Evolutionary conservation across 2,329 filamentous ascomycete genomes (phyloP).

Genomic region (Colletotrichum shisoi): DNA sequence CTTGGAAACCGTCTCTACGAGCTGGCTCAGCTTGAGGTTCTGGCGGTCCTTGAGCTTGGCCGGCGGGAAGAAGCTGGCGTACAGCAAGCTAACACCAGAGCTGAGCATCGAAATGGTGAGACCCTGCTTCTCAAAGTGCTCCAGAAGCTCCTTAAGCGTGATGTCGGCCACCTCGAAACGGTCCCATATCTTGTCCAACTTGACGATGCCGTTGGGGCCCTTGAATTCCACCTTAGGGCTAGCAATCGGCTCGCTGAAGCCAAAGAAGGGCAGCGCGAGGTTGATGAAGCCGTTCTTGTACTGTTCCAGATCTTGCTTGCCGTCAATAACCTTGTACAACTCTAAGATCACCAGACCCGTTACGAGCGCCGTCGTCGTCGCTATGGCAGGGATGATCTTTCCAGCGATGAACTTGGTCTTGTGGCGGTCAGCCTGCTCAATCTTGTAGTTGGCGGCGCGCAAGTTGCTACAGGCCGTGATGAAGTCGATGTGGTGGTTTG

Average conservation of each 20-base stretch:
- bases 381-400: constrained; percentile 99
- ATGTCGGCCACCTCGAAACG: constrained; percentile 91
- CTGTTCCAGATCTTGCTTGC: constrained; percentile 95
- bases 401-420: constrained; percentile 99
- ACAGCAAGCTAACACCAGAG: constrained; percentile 94
- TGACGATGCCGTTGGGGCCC: constrained; percentile 79
- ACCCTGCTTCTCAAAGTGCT: constrained; percentile 81
- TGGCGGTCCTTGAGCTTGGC: constrained; percentile 82
- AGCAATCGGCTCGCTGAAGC: constrained; percentile 94
- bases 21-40: constrained; percentile 82
- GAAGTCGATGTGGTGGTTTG: constrained; percentile 98
- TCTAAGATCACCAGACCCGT: constrained; percentile 93
- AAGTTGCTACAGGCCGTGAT: constrained; percentile 97
- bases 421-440: constrained; percentile 88
- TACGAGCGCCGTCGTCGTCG: constrained; percentile 93
- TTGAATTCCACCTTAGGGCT: constrained; percentile 92
- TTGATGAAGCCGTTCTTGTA: constrained; percentile 99
- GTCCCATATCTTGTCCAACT: constrained; percentile 97
- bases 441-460: constrained; percentile 97
- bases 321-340: constrained; percentile 95
- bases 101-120: constrained; percentile 90
- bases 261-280: constrained; percentile 94
- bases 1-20: constrained; percentile 89
- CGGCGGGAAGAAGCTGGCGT: constrained; percentile 88
- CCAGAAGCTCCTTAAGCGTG: constrained; percentile 82